Conservation (phyloP, 2,329 filamentous ascomycete genomes). For the Ceratocystis cacaofunesta region DNA sequence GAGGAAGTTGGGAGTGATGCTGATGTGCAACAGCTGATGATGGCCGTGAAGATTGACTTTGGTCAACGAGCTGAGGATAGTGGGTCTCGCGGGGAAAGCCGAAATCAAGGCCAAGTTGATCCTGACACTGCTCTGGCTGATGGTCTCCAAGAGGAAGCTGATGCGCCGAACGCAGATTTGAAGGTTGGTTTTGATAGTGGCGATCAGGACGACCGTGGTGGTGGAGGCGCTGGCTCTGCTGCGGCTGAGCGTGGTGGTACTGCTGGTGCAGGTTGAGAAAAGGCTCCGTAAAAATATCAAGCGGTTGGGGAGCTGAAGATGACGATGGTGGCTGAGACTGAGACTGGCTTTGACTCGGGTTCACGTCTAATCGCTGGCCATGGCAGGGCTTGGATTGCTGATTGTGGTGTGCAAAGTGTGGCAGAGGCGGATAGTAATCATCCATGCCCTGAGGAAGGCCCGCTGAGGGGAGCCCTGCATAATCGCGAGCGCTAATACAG, state of each 20-base stretch:
- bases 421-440: not conserved
- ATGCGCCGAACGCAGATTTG: slow-evolving; percentile 14
- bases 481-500: not conserved
- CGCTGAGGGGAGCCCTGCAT: not conserved
- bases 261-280: not conserved
- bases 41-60: not conserved
- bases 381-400: not conserved
- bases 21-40: slow-evolving; percentile 3
- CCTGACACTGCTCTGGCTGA: slow-evolving; percentile 15
- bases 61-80: not conserved
- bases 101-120: not conserved
- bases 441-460: not conserved
- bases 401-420: not conserved
- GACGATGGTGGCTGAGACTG: not conserved
- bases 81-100: not conserved
- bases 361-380: not conserved
- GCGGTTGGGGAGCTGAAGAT: not conserved
- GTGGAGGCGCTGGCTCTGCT: slow-evolving; percentile 7
- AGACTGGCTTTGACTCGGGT: not conserved
- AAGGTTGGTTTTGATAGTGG: slow-evolving; percentile 13
- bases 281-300: not conserved
- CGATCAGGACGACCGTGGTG: slow-evolving; percentile 19
- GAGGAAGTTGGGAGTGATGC: not conserved
- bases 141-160: slow-evolving; percentile 18
- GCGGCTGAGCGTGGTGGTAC: slow-evolving; percentile 13